A percentile compares a stretch with the other conserved stretches of the same genome.
Conservation (phyloP, 2,329 filamentous ascomycete species). For the Phyllosticta citribraziliensis region DNA sequence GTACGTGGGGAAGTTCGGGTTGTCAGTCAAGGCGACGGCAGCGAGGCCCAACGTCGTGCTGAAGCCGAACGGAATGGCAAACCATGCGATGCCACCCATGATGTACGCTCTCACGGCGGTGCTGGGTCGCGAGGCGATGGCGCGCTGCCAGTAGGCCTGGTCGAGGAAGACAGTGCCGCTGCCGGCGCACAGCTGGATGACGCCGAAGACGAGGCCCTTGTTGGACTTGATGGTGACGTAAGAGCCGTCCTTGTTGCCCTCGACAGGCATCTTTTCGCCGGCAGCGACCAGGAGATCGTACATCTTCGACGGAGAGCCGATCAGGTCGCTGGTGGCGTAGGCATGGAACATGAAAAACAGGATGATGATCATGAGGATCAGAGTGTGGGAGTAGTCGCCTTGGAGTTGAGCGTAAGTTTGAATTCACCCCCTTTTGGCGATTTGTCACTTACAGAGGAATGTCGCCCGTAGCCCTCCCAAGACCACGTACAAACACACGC, state of each 20-base stretch:
- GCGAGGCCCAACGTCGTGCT: slow-evolving; percentile 43
- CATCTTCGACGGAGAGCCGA: slow-evolving; percentile 30
- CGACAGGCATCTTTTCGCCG: slow-evolving; percentile 26
- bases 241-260: slow-evolving; percentile 30
- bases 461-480: slow-evolving; percentile 32
- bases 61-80: slow-evolving; percentile 45
- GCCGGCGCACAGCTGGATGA: slow-evolving; percentile 32
- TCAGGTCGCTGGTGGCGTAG: slow-evolving; percentile 29
- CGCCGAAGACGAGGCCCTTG: slow-evolving; percentile 33
- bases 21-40: slow-evolving; percentile 39
- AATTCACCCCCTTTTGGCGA: not conserved
- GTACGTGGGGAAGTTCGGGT: slow-evolving; percentile 44
- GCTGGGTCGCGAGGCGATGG: slow-evolving; percentile 36
- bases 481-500: slow-evolving; percentile 28
- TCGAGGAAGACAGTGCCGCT: slow-evolving; percentile 23
- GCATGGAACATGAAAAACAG: slow-evolving; percentile 36
- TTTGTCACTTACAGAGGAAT: slow-evolving; percentile 23
- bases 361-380: slow-evolving; percentile 35
- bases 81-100: slow-evolving; percentile 44
- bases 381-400: slow-evolving; percentile 29
- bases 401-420: not conserved
- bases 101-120: slow-evolving; percentile 44
- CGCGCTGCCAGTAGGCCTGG: slow-evolving; percentile 45
- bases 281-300: slow-evolving; percentile 32
- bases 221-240: slow-evolving; percentile 34